A percentile compares a stretch with the other conserved stretches of the same genome.
These are phyloP conservation scores for Graphilbum fragrans DNA, from an alignment of 2,329 filamentous ascomycete species.

Conservation along the genomic window DNA sequence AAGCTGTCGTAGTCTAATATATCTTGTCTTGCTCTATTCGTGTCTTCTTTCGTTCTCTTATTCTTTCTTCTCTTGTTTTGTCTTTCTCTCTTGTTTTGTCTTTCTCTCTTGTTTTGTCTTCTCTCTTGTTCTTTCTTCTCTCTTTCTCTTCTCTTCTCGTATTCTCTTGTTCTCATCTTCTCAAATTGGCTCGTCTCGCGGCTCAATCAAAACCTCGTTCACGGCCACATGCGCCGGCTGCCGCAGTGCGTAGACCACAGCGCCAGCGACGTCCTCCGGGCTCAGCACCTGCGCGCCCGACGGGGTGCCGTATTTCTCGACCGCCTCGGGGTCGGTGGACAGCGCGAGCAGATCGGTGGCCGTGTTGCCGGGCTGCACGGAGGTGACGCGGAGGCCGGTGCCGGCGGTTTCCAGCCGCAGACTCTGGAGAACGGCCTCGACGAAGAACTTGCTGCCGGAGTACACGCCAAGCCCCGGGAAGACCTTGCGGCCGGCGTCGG, in stretches of 20 bases:
- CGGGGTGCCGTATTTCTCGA: constrained; percentile 69
- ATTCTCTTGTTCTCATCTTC: no score
- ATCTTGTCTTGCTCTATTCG: no score
- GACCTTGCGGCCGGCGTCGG: constrained; percentile 69
- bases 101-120: no score
- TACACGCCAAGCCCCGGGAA: constrained; percentile 75
- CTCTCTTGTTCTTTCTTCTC: no score
- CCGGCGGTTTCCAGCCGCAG: constrained; percentile 67
- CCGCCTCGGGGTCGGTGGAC: constrained; percentile 62
- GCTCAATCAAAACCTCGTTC: constrained; percentile 72
- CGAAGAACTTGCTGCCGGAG: constrained; percentile 75
- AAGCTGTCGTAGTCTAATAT: no score
- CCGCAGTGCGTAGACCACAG: constrained; percentile 62
- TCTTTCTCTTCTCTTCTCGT: no score
- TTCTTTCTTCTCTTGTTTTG: no score
- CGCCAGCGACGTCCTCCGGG: constrained; percentile 57
- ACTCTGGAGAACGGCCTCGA: constrained; percentile 67
- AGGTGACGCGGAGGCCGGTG: constrained; percentile 59
- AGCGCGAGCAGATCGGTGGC: constrained; percentile 61
- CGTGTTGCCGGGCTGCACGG: constrained; percentile 67
- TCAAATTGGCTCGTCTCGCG: constrained; percentile 61
- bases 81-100: no score
- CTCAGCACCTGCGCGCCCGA: constrained; percentile 65
- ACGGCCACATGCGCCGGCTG: constrained; percentile 67
- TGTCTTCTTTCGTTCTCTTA: no score